Evolutionary conservation across 768 basidiomycete genomes (phyloP).

Genomic region (Hericium erinaceus): DNA sequence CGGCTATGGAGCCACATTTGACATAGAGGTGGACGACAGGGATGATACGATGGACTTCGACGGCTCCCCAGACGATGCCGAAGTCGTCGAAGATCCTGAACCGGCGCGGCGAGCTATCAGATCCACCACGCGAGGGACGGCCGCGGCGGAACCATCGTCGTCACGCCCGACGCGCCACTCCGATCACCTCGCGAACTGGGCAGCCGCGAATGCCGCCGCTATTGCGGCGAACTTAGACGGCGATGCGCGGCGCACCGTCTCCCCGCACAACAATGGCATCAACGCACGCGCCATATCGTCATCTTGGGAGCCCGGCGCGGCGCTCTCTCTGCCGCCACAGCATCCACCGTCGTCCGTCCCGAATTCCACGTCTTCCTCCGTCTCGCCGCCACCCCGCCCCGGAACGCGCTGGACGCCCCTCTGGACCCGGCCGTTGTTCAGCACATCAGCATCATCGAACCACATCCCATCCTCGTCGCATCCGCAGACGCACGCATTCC

Average conservation of each 20-base stretch:
- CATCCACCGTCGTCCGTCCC: neutral
- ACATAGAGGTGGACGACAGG: constrained; percentile 29
- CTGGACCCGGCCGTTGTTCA: neutral
- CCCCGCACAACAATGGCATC: neutral
- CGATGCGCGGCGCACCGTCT: neutral
- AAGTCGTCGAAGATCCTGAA: constrained; percentile 1
- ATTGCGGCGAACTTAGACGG: no score
- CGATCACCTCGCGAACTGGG: no score
- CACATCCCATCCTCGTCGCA: neutral
- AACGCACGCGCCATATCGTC: neutral
- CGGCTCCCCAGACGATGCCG: constrained; percentile 3
- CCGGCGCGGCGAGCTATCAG: no score
- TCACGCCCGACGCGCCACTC: no score
- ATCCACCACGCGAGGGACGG: constrained; percentile 2
- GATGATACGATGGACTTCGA: neutral
- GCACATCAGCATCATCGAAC: neutral
- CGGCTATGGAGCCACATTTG: constrained; percentile 20
- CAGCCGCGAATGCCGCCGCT: no score
- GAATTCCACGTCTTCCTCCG: neutral
- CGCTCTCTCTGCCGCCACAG: neutral
- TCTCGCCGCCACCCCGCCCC: neutral
- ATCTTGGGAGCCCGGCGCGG: neutral
- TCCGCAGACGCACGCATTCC: constrained; percentile 24
- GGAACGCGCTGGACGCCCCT: neutral
- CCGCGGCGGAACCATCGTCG: neutral